Conservation (phyloP, 2,329 filamentous ascomycete species). For the Ceratocystis alfenasii region DNA sequence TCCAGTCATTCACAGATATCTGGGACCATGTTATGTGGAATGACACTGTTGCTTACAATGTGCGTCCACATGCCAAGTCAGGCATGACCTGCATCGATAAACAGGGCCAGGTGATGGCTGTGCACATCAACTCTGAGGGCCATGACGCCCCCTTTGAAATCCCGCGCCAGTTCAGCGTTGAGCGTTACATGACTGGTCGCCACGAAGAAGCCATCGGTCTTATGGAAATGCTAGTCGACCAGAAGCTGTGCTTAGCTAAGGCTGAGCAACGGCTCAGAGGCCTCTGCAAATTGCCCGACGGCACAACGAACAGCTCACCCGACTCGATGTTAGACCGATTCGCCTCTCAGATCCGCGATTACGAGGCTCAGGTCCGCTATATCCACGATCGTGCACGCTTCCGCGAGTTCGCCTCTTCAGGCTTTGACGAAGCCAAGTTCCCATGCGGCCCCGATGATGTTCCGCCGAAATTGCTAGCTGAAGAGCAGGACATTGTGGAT, state of each 20-base stretch:
- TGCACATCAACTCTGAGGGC: constrained; percentile 36
- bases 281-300: background rate
- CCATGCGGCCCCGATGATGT: constrained; percentile 32
- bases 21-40: constrained; percentile 40
- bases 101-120: constrained; percentile 39
- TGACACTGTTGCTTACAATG: constrained; percentile 32
- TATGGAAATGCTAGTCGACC: constrained; percentile 18
- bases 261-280: constrained; percentile 2
- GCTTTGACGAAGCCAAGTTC: constrained; percentile 31
- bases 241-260: constrained; percentile 16
- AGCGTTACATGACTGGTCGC: constrained; percentile 39
- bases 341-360: constrained; percentile 21
- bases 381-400: constrained; percentile 31
- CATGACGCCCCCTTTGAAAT: constrained; percentile 36
- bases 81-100: constrained; percentile 36
- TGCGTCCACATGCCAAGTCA: constrained; percentile 29
- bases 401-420: constrained; percentile 30
- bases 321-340: background rate
- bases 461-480: constrained; percentile 30
- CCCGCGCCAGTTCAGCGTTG: constrained; percentile 41
- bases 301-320: background rate
- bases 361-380: constrained; percentile 27
- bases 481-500: constrained; percentile 27
- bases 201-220: constrained; percentile 33
- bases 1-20: constrained; percentile 38